phyloP scores from a whole-genome alignment of 129 eudicot species.

The Saposhnikovia divaricata region DNA sequence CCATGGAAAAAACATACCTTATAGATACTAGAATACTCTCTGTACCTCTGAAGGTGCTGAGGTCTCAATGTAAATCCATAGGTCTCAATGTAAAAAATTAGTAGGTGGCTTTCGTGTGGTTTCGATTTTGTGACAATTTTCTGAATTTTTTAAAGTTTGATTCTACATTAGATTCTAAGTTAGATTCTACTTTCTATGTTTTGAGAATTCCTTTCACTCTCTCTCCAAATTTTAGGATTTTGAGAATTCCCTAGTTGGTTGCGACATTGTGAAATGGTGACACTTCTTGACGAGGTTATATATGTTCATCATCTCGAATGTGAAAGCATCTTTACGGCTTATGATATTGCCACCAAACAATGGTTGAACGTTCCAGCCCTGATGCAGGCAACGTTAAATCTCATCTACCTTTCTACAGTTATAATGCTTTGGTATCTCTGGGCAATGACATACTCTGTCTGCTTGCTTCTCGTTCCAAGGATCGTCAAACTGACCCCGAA shows the following conservation, averaged over 20 bases:
- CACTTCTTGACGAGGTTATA: background rate
- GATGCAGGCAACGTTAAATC: background rate
- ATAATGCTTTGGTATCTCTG: background rate
- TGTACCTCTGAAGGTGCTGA: constrained; percentile 69
- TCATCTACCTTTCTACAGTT: background rate
- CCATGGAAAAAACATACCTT: constrained; percentile 36
- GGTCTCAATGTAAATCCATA: constrained; percentile 98
- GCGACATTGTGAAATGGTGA: background rate
- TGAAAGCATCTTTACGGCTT: background rate
- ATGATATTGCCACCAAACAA: background rate
- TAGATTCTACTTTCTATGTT: no score
- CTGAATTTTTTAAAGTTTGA: no score
- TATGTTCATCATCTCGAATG: background rate
- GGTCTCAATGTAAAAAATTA: no score
- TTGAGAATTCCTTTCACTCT: no score
- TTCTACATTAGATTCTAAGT: no score
- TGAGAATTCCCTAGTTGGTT: background rate
- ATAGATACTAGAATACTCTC: constrained; percentile 65
- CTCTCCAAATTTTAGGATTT: no score
- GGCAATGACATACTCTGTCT: background rate
- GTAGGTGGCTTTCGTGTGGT: no score
- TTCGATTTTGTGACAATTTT: no score
- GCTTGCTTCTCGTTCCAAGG: background rate
- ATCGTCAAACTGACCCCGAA: background rate
- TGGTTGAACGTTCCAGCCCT: background rate